Evolutionary conservation across 305 asterid genomes (phyloP), one percentile per base, ranked within the genome.

Genomic region (Ilex paraguariensis): DNA sequence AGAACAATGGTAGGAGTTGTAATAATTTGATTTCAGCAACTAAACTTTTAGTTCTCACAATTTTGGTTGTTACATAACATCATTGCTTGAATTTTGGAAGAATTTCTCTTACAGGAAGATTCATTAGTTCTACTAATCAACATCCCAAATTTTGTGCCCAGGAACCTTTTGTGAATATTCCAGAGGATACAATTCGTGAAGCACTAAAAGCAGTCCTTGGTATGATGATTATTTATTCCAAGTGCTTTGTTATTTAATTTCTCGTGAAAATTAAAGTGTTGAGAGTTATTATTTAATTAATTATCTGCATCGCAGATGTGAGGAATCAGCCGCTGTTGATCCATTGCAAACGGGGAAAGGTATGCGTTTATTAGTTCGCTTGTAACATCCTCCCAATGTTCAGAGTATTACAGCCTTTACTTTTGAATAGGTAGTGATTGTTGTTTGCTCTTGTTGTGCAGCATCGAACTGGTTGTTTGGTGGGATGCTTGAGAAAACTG

Each of bases 271-370:
- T 10, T 13, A 21, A 45, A 57, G 6, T 36, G 42, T n/a, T 5
- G 55, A 57, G 15, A 31, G 5, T n/a, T 54, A 45, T 7, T 15
- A 45, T 51, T 57, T 40, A 10, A 10, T 14, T n/a, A 21, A 21
- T 14, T 50, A 21, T 55, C 15, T 17, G 21, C 32, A 13, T 62
- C 14, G 46, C 71, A 87, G 95, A 87, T 79, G 84, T 57, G 32
- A 82, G 78, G 77, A 87, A 87, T 62, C 92, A 79, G 60, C 92
- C 95, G n/a, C 54, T 87, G 17, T 70, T 87, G 69, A 84, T 87
- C 60, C 95, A 87, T 52, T 87, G 95, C 75, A 87, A 82, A 66
- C 75, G 92, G 70, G 95, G 95, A 70, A 87, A 87, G 92, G 92
- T 82, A 73, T 11, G 45, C 32, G 36, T 31, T 8, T 15, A 45